Evolutionary conservation across 2,329 filamentous ascomycete genomes (phyloP).

Genomic region (Pseudogymnoascus destructans): DNA sequence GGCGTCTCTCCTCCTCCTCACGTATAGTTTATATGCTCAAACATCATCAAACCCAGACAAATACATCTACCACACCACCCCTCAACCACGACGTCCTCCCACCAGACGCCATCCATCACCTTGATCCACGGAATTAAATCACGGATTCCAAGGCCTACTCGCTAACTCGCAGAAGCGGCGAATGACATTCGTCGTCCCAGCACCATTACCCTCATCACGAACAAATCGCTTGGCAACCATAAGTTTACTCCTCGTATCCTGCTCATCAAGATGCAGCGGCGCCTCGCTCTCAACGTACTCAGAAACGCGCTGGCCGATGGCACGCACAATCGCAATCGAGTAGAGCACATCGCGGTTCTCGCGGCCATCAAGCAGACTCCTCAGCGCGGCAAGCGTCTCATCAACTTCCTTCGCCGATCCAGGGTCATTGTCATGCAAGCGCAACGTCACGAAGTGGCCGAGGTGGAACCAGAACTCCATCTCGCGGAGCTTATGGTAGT

Average conservation of each 20-base stretch:
- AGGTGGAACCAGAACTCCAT: slow-evolving; percentile 74
- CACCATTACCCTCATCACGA: slow-evolving; percentile 47
- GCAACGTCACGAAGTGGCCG: slow-evolving; percentile 55
- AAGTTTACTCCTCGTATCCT: slow-evolving; percentile 51
- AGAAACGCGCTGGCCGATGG: slow-evolving; percentile 54
- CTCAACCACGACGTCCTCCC: neutral
- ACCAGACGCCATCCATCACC: neutral
- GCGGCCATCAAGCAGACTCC: slow-evolving; percentile 59
- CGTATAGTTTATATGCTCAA: neutral
- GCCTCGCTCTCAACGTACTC: slow-evolving; percentile 43
- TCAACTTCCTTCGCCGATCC: slow-evolving; percentile 47
- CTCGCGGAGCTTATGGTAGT: slow-evolving; percentile 46
- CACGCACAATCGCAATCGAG: slow-evolving; percentile 68
- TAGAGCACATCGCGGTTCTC: slow-evolving; percentile 89
- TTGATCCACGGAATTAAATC: neutral
- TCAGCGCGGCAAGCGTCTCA: slow-evolving; percentile 49
- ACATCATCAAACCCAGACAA: neutral
- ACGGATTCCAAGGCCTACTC: slow-evolving; percentile 30
- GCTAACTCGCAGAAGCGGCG: slow-evolving; percentile 58
- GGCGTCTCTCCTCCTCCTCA: neutral
- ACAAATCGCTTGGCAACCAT: slow-evolving; percentile 59
- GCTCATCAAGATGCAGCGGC: slow-evolving; percentile 50
- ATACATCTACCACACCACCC: neutral
- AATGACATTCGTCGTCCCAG: slow-evolving; percentile 63
- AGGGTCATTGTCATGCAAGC: slow-evolving; percentile 40